These are phyloP conservation scores for Tetrahymena malaccensis DNA, from an alignment of 73 alveolate genomes.

Conservation along the genomic window DNA sequence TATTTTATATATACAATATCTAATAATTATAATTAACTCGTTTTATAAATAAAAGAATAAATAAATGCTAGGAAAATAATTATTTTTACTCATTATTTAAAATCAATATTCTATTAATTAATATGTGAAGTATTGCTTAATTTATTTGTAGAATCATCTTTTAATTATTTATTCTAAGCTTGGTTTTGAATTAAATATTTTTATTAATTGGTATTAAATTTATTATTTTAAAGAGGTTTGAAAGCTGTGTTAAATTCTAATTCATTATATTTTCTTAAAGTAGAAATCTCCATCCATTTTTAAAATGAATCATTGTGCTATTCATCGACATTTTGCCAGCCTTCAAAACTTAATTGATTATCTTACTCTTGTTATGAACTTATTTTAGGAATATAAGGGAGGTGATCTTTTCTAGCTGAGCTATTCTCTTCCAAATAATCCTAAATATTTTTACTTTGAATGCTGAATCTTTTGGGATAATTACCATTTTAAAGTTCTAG, in stretches of 20 bases:
- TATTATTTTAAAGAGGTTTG: background rate
- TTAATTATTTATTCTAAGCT: background rate
- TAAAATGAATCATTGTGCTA: background rate
- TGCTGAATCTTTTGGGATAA: background rate
- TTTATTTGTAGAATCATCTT: background rate
- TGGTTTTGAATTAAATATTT: too few species aligned
- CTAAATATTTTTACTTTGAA: background rate
- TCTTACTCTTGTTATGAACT: background rate
- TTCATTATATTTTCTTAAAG: background rate
- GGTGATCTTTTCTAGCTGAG: background rate
- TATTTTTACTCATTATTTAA: too few species aligned
- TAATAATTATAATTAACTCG: too few species aligned
- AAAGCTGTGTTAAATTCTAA: background rate
- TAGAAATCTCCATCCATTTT: background rate
- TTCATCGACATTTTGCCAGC: background rate
- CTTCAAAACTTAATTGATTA: background rate
- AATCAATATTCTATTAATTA: too few species aligned
- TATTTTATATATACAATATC: too few species aligned
- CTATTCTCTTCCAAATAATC: background rate
- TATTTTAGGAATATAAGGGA: background rate
- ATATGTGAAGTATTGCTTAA: too few species aligned
- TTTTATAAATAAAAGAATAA: too few species aligned
- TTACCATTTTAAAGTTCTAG: background rate
- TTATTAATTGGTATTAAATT: background rate
- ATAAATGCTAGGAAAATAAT: too few species aligned